Base-by-base conservation (phyloP, 352 stramenopile species). In the Aphanomyces euteiches region DNA sequence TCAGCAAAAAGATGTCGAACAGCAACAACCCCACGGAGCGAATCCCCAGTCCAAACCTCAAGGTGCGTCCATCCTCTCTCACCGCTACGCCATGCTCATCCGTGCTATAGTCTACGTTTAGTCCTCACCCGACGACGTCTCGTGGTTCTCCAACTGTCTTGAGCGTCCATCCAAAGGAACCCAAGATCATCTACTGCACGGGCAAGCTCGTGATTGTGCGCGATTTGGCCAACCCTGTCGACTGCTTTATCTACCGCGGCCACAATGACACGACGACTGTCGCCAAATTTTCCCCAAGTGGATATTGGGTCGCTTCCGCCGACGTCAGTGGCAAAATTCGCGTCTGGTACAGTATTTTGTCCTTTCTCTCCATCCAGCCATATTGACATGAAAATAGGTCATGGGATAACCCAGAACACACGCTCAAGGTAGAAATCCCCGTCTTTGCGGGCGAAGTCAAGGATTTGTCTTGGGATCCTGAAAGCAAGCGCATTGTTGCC, bases 391-490 rank as follows among this genome's bases (percentile, higher is more conserved):
- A 4, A 12, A 56, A 17, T 50, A 87, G 79, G 79, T 94, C 93
- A 37, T 98, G 94, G 71, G 96, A 99, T 80, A 97, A 98, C 78
- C 92, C 95, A 58, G 95, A 99, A 75, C 96, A 99, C 77, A 89
- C 90, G 38, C 81, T 96, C 58, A 98, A 98, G 78, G 83, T 98
- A 50, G 96, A 99, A 69, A 79, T 96, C 7, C 82, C 86, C 6
- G 85, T 89, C 13, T 93, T 97, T 61, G 81, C 95, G 0, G 93
- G 91, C 17, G 83, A 95, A 63, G 90, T 98, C 72, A 96, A 97
- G 68, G 96, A 98, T 77, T 76, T 99, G 66, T 81, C 79, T 10
- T 99, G 96, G 96, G 96, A 99, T 75, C 81, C 82, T 1, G 96
- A 99, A 72, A 97, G 89, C 75, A 98, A 98, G 75, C 88, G 93